These are phyloP conservation scores for Lentinus tigrinus DNA, from an alignment of 768 basidiomycete species.

Conservation along the genomic window DNA sequence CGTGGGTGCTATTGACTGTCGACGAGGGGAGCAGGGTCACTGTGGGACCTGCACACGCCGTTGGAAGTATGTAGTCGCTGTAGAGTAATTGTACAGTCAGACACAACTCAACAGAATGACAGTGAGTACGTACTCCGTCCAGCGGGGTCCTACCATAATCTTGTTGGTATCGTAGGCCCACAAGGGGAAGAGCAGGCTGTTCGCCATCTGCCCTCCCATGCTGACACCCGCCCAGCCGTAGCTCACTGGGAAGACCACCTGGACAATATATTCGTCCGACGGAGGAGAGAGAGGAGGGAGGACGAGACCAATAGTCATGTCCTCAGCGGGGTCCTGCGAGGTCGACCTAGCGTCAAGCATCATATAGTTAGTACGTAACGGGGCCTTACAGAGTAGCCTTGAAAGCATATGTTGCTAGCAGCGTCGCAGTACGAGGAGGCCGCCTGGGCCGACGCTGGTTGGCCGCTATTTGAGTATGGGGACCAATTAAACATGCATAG, in stretches of 20 bases:
- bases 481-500: neutral
- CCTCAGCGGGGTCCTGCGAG: constrained; percentile 21
- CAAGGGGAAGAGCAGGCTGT: constrained; percentile 28
- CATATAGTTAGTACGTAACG: no score
- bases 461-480: neutral
- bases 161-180: constrained; percentile 24
- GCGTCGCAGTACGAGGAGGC: constrained; percentile 24
- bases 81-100: neutral
- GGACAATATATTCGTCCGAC: constrained; percentile 27
- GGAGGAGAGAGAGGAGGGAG: constrained; percentile 25
- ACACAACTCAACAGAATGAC: neutral
- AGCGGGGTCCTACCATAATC: constrained; percentile 26
- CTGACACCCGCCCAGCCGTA: constrained; percentile 30
- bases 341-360: neutral
- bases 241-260: constrained; percentile 24
- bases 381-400: constrained; percentile 20
- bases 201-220: constrained; percentile 28
- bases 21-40: constrained; percentile 27
- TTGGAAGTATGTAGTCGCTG: constrained; percentile 29
- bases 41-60: constrained; percentile 23
- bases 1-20: constrained; percentile 26
- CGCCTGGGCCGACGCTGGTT: constrained; percentile 17
- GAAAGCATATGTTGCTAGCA: constrained; percentile 22
- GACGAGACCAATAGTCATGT: constrained; percentile 27
- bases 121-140: constrained; percentile 22